Conservation (phyloP, 2,329 filamentous ascomycete species). For the Curvularia lunata region DNA sequence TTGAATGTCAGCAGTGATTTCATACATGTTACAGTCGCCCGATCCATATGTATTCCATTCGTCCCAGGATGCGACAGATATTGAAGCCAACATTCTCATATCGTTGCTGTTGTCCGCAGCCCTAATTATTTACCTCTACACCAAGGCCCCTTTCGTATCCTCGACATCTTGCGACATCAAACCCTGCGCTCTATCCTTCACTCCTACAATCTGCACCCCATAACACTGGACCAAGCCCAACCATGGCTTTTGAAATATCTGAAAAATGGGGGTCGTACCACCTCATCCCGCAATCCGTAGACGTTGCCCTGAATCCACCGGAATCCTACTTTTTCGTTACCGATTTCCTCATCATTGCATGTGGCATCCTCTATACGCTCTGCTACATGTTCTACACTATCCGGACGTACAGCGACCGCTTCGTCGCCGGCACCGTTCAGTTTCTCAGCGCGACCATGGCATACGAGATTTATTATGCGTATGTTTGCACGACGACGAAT, state of each 20-base stretch:
- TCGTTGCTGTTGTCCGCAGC: not conserved
- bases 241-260: slow-evolving; percentile 43
- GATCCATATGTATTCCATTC: not conserved
- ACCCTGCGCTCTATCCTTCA: not conserved
- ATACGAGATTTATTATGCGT: slow-evolving; percentile 52
- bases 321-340: slow-evolving; percentile 52
- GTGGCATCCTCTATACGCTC: slow-evolving; percentile 50
- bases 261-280: slow-evolving; percentile 52
- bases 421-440: slow-evolving; percentile 41
- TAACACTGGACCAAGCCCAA: not conserved
- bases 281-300: slow-evolving; percentile 60
- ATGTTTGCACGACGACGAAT: slow-evolving; percentile 42
- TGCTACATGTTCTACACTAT: slow-evolving; percentile 52
- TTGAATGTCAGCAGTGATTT: slow-evolving; percentile 24
- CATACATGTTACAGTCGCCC: not conserved
- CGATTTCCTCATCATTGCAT: slow-evolving; percentile 51
- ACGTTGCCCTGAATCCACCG: slow-evolving; percentile 49
- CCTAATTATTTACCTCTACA: not conserved
- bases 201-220: not conserved
- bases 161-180: not conserved
- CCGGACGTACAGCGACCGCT: slow-evolving; percentile 47
- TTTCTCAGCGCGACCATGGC: slow-evolving; percentile 46
- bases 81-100: not conserved
- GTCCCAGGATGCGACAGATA: not conserved
- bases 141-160: not conserved